Evolutionary conservation across 2,329 filamentous ascomycete species (phyloP).

Genomic region (Diaporthe amygdali): DNA sequence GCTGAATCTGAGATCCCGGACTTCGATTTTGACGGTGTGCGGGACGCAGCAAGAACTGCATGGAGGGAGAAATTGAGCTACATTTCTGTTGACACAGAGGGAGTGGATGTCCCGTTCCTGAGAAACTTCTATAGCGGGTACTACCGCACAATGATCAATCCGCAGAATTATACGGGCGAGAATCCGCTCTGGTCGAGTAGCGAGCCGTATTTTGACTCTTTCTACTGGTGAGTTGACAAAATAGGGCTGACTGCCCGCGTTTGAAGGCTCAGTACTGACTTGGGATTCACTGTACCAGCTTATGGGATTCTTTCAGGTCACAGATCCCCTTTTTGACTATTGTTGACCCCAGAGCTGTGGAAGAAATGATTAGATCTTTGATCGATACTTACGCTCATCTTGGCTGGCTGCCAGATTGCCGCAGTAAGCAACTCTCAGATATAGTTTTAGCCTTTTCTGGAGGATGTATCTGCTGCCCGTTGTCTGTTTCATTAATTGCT

Average conservation of each 20-base stretch:
- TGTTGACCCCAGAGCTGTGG: conserved; percentile 67
- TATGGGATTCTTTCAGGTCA: conserved; percentile 75
- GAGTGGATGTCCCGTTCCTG: conserved; percentile 59
- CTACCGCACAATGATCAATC: conserved; percentile 76
- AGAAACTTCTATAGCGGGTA: conserved; percentile 74
- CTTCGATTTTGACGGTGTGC: conserved; percentile 65
- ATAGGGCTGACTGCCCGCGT: too few relatives aligned
- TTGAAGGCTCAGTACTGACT: conserved; percentile 18
- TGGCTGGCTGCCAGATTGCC: conserved; percentile 71
- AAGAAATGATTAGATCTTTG: conserved; percentile 71
- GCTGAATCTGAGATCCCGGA: conserved; percentile 72
- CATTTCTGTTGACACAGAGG: conserved; percentile 57
- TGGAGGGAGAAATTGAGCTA: conserved; percentile 68
- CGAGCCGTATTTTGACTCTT: conserved; percentile 77
- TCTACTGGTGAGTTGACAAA: conserved; percentile 64
- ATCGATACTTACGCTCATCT: conserved; percentile 73
- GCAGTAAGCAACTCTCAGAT: too few relatives aligned
- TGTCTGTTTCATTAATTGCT: too few relatives aligned
- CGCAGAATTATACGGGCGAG: conserved; percentile 77
- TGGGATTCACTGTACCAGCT: conserved; percentile 35
- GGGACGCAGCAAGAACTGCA: conserved; percentile 54
- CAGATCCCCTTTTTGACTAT: conserved; percentile 74
- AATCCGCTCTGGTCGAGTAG: conserved; percentile 70
- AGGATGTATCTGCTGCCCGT: too few relatives aligned
- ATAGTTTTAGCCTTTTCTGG: too few relatives aligned